A percentile compares a stretch with the other conserved stretches of the same genome.
Conservation (phyloP, 208 protist species). For the Balamuthia mandrillaris region DNA sequence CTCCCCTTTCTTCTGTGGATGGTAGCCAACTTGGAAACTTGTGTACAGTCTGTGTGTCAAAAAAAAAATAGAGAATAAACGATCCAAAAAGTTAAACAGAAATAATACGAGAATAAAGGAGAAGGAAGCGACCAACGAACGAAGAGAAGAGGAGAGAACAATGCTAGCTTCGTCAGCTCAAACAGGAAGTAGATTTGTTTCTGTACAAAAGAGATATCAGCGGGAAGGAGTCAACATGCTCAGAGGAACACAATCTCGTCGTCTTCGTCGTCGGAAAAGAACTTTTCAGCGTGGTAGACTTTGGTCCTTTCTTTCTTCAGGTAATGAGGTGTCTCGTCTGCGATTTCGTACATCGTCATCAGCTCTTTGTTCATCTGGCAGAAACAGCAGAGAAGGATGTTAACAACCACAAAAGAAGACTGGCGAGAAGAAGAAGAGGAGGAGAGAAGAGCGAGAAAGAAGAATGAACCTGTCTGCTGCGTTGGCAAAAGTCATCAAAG, state of each 20-base stretch:
- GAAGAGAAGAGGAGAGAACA: no score
- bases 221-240: no score
- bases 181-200: no score
- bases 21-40: no score
- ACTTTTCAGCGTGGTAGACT: not conserved
- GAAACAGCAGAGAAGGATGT: not conserved
- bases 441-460: not conserved
- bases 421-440: not conserved
- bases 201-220: no score
- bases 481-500: constrained; percentile 22
- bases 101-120: no score
- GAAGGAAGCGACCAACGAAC: no score
- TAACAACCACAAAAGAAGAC: not conserved
- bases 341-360: not conserved
- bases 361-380: not conserved
- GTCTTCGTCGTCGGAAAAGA: constrained; percentile 18
- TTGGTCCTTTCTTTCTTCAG: not conserved
- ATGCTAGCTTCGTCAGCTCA: no score
- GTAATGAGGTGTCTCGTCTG: not conserved
- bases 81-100: no score
- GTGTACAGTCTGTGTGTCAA: no score
- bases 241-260: constrained; percentile 14
- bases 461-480: not conserved
- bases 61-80: no score
- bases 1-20: no score